Evolutionary conservation across 352 stramenopile species (phyloP), one percentile per base, ranked within the genome.

Genomic region (Globisporangium parvum): DNA sequence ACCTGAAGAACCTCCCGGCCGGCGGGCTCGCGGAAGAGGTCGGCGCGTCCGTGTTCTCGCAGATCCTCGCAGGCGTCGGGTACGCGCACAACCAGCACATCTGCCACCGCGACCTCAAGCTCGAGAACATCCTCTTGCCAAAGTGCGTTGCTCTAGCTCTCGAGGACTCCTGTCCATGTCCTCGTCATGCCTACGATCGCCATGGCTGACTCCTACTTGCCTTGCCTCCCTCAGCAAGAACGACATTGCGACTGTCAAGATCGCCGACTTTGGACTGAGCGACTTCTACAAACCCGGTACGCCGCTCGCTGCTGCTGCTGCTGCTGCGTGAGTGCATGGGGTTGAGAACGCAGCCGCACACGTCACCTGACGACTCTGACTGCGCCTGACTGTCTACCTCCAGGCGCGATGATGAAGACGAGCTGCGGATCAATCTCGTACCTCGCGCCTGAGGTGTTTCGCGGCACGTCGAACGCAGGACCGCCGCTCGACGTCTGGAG

Each of bases 401-500:
- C 17, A 72, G 67, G 86, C 6, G 83, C 83, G 2, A 89, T 88
- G 75, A 88, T 94, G 76, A 90, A 93, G 61, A 93, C 83, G 11
- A 94, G 71, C 26, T 96, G 87, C 53, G 85, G 87, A 9, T 92
- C 83, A 20, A 87, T 96, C 48, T 93, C 80, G 47, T 96, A 94
- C 59, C 61, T 96, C 26, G 85, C 86, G 0, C 86, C 86, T 2
- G 86, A 96, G 60, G 82, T 93, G n/a, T 94, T 91, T 63, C 73
- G 74, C 51, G 81, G 78, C n/a, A 90, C 80, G 49, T 90, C 79
- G 6, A 91, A 90, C 50, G 81, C 78, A 15, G 83, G 85, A 0
- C 87, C 87, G 9, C 90, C 90, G 24, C 74, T 97, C 20, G 90
- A 97, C 69, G 80, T 96, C 15, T 97, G 90, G 90, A 93, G 84